Evolutionary conservation across 306 rosid species (phyloP), one percentile per base, ranked within the genome.

Genomic region (Vigna radiata): DNA sequence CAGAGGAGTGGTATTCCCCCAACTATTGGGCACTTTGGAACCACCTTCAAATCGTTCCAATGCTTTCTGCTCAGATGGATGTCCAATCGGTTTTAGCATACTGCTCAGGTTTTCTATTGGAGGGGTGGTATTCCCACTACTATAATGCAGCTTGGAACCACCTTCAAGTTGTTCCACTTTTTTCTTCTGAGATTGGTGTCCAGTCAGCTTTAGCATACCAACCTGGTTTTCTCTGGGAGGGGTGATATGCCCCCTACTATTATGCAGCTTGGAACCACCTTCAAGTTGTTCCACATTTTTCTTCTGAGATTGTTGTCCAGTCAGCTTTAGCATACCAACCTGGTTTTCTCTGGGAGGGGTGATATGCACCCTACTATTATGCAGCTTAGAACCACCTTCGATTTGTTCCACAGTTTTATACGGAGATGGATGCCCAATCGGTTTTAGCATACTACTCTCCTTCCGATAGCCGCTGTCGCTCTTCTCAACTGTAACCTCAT

Each of bases 111-210:
- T 33, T 58, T 83, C 87, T 60, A 78, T 79, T 37, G 75, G 77
- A 14, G 72, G 81, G 73, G 76, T 59, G 31, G 25, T 48, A 70
- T 77, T 69, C 80, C 82, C 91, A 78, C 79, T 75, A n/a, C 68
- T 84, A 74, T 67, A 43, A 50, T 39, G 72, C 77, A 77, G 63
- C 39, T 60, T 77, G 47, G 75, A 74, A 69, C 79, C 85, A 83
- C 66, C 83, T 55, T 86, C 89, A 54, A 66, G 66, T 41, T 76
- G 73, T 69, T 83, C 90, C 50, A 16, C 23, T 73, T 68, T 79
- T 78, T 87, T 83, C 77, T 86, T 81, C 49, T 61, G 86, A 66
- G 90, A 88, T 8, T 91, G 82, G 75, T 71, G 47, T 70, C 83
- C 77, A 75, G 46, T 82, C 65, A 89, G 76, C 75, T 83, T 88